Evolutionary conservation across 2,329 filamentous ascomycete species (phyloP), one percentile per base, ranked within the genome.

Genomic region (Aspergillus sp.): DNA sequence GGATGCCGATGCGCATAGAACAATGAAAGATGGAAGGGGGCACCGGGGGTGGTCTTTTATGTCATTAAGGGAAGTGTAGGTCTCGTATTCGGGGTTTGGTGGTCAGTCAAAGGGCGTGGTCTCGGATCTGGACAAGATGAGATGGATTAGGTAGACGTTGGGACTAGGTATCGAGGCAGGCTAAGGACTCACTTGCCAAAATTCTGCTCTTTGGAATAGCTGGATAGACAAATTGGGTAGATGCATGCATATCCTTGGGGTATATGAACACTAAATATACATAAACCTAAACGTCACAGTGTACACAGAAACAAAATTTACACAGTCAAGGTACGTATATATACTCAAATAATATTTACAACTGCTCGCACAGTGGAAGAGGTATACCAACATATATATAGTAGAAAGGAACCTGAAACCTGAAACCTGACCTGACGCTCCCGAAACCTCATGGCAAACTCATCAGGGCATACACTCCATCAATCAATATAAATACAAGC

Each of bases 231-330:
- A 38, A 38, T 28, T 28, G 25, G 25, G 34, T 38, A 15, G 31
- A 38, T 8, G 13, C 7, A 15, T 38, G 13, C 13, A 38, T 38
- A 38, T 9, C 13, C 11, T 38, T 11, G 34, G 34, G 34, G 34
- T 38, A 38, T 38, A 38, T 38, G 11, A 38, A 11, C 34, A 38
- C 5, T 4, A 11, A 11, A 15, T 15, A 38, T 38, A 38, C 34
- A 38, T 38, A 9, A 38, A 38, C 34, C 7, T 38, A 9, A 38
- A 11, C 34, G 11, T 11, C 3, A 38, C 34, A 38, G 11, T 38
- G 34, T 38, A 28, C 25, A 28, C 25, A 38, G 1, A 38, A 11
- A 11, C 1, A 38, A 11, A 11, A 69, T 73, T 77, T 62, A 51
- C 68, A 11, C 6, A 45, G 7, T 8, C 11, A 38, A 8, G 11